Evolutionary conservation across 148 eudicot genomes (phyloP).

Genomic region (Rhododendron williamsianum): DNA sequence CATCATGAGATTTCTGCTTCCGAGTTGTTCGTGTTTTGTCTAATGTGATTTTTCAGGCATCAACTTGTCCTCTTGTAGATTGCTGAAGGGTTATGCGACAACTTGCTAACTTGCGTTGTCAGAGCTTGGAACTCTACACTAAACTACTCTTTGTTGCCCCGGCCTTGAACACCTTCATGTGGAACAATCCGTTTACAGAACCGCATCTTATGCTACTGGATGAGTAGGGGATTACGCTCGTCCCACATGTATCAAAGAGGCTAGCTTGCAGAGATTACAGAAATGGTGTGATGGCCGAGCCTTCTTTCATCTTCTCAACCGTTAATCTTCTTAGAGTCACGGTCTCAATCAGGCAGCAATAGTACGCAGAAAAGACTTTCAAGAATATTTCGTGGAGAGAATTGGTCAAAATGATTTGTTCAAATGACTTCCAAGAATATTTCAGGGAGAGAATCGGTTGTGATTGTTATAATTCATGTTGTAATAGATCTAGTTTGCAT

Average conservation of each 20-base stretch:
- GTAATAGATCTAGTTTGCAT: neutral
- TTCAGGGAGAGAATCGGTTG: too few species aligned
- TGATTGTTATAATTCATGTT: neutral
- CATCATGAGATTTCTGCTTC: neutral
- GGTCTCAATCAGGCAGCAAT: neutral
- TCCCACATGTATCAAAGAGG: slow-evolving; percentile 80
- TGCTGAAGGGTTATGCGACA: slow-evolving; percentile 90
- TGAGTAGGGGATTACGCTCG: slow-evolving; percentile 69
- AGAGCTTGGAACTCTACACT: slow-evolving; percentile 83
- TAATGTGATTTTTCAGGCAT: too few species aligned
- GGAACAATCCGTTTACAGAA: slow-evolving; percentile 87
- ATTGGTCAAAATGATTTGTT: neutral
- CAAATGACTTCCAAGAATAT: neutral
- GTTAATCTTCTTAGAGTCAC: slow-evolving; percentile 66
- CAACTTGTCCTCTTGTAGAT: slow-evolving; percentile 33
- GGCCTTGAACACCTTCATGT: slow-evolving; percentile 90
- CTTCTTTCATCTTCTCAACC: slow-evolving; percentile 71
- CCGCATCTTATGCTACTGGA: slow-evolving; percentile 64
- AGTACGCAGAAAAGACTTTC: neutral
- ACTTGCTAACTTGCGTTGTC: slow-evolving; percentile 74
- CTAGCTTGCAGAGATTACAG: slow-evolving; percentile 94
- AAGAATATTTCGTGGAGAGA: neutral
- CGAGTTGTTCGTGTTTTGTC: too few species aligned
- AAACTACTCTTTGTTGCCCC: slow-evolving; percentile 88
- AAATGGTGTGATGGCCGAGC: slow-evolving; percentile 93